phyloP scores from a whole-genome alignment of 129 eudicot species.

The Arctium minus region DNA sequence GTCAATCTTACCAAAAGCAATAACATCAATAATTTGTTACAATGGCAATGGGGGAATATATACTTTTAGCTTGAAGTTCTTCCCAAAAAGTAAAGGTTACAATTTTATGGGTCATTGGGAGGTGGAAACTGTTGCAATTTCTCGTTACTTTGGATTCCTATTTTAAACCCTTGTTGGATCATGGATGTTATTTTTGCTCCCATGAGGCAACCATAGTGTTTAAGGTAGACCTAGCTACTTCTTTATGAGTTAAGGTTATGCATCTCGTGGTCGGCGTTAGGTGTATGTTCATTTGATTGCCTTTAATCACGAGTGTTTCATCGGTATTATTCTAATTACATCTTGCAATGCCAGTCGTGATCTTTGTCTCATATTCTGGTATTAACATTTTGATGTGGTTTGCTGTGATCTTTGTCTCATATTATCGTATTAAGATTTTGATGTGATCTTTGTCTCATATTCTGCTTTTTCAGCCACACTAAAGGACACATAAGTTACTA shows the following conservation, averaged over 20 bases:
- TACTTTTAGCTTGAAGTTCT: neutral
- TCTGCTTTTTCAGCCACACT: conserved; percentile 63
- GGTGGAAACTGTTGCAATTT: neutral
- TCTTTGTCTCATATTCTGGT: neutral
- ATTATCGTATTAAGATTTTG: neutral
- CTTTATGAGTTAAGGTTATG: neutral
- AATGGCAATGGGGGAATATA: neutral
- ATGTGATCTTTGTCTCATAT: neutral
- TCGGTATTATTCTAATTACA: neutral
- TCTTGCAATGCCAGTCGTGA: neutral
- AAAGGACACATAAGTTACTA: conserved; percentile 92
- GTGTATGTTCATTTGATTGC: neutral
- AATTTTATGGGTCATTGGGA: neutral
- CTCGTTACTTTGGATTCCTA: neutral
- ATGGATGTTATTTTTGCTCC: neutral
- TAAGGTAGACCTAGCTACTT: neutral
- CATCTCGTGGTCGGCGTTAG: neutral
- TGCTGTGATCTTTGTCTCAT: neutral
- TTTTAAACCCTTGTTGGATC: neutral
- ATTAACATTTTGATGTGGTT: too few relatives aligned
- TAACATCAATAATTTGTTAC: neutral
- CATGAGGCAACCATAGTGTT: neutral
- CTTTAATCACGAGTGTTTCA: neutral
- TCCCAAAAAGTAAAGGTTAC: neutral
- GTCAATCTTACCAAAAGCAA: neutral